Evolutionary conservation across 2,329 filamentous ascomycete species (phyloP).

Genomic region (Drechslerella dactyloides): DNA sequence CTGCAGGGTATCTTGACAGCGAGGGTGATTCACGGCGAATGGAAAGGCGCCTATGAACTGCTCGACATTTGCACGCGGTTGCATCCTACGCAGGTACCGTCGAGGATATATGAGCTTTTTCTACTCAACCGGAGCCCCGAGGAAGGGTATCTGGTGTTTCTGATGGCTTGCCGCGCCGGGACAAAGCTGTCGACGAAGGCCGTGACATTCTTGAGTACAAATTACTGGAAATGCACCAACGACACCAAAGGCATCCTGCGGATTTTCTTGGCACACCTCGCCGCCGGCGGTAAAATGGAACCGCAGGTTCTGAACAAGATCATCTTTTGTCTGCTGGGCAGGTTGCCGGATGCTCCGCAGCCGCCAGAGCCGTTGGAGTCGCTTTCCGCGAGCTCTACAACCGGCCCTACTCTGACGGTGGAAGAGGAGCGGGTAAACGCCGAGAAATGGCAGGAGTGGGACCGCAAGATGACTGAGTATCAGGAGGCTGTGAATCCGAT

Average conservation of each 20-base stretch:
- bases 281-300: conserved; percentile 51
- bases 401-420: neutral
- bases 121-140: conserved; percentile 60
- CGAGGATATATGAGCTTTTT: conserved; percentile 61
- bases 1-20: conserved; percentile 63
- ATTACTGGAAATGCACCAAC: conserved; percentile 55
- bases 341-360: conserved; percentile 56
- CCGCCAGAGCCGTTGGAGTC: conserved; percentile 18
- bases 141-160: conserved; percentile 62
- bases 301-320: conserved; percentile 58
- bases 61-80: conserved; percentile 62
- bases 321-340: conserved; percentile 59
- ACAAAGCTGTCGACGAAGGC: conserved; percentile 56
- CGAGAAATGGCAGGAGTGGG: conserved; percentile 34
- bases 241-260: conserved; percentile 36
- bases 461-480: conserved; percentile 31
- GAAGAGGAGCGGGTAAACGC: conserved; percentile 23
- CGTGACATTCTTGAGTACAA: conserved; percentile 41
- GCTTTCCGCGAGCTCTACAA: neutral
- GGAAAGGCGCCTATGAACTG: conserved; percentile 62
- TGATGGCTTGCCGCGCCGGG: conserved; percentile 62
- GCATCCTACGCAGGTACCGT: conserved; percentile 59
- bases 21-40: conserved; percentile 60
- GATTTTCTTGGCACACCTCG: conserved; percentile 38
- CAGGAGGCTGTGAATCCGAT: conserved; percentile 47